A percentile compares a stretch with the other conserved stretches of the same genome.
These are phyloP conservation scores for Aspergillaceae sp. DNA, from an alignment of 2,329 filamentous ascomycete species.

Conservation along the genomic window DNA sequence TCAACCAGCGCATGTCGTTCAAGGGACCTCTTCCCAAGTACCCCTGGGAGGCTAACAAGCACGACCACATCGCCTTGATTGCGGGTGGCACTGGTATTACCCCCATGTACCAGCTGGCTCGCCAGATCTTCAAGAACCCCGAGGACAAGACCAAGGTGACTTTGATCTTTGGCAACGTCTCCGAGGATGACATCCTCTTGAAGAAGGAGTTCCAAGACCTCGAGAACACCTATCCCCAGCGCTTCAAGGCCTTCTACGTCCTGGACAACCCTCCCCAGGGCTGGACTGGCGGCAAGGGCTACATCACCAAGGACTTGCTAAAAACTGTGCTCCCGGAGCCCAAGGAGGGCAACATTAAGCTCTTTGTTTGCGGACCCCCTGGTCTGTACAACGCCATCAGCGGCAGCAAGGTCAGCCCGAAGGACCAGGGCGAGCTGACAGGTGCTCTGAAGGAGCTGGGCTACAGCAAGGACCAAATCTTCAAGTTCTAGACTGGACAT, in stretches of 20 bases:
- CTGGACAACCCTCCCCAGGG: slow-evolving; percentile 74
- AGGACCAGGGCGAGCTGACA: slow-evolving; percentile 82
- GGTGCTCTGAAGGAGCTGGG: slow-evolving; percentile 78
- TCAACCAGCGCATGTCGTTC: slow-evolving; percentile 76
- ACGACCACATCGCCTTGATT: slow-evolving; percentile 61
- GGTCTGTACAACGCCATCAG: slow-evolving; percentile 89
- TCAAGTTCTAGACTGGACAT: slow-evolving; percentile 67
- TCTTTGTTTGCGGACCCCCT: slow-evolving; percentile 92
- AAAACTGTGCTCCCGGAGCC: slow-evolving; percentile 93
- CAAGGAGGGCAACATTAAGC: slow-evolving; percentile 84
- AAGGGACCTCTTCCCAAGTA: slow-evolving; percentile 97
- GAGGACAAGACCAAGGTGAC: slow-evolving; percentile 97
- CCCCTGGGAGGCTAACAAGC: slow-evolving; percentile 81
- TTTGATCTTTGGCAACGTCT: slow-evolving; percentile 83
- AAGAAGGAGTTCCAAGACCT: slow-evolving; percentile 76
- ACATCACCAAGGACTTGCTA: slow-evolving; percentile 80
- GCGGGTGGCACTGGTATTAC: slow-evolving; percentile 97
- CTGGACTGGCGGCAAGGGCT: slow-evolving; percentile 70
- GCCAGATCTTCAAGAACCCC: slow-evolving; percentile 90
- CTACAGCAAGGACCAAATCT: slow-evolving; percentile 81
- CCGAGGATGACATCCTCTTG: slow-evolving; percentile 83
- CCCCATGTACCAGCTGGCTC: slow-evolving; percentile 92
- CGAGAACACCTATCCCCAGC: slow-evolving; percentile 90
- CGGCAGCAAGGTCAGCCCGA: slow-evolving; percentile 81
- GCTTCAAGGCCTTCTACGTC: slow-evolving; percentile 91